These are phyloP conservation scores for Hemisphaericaspora subhashii DNA, from an alignment of 1,139 yeast species.

Conservation along the genomic window DNA sequence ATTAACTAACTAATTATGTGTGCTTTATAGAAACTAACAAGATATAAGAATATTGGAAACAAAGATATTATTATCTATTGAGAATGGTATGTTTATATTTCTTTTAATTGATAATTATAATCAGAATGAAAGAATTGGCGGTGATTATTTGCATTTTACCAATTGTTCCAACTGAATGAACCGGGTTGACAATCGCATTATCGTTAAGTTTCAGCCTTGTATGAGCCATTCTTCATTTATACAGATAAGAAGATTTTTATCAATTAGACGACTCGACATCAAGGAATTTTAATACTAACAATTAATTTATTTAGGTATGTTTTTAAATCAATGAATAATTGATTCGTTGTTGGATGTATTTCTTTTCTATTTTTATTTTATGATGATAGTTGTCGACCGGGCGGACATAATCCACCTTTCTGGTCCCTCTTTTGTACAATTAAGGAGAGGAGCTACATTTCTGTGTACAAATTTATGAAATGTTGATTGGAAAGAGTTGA, in stretches of 20 bases:
- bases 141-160: slow-evolving; percentile 74
- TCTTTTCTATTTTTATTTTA: slow-evolving; percentile 18
- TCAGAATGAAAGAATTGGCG: slow-evolving; percentile 27
- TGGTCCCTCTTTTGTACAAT: slow-evolving; percentile 51
- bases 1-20: too few relatives aligned
- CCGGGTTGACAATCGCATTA: slow-evolving; percentile 71
- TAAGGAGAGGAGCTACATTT: slow-evolving; percentile 56
- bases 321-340: background rate
- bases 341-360: background rate
- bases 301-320: slow-evolving; percentile 17
- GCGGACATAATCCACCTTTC: slow-evolving; percentile 65
- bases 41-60: slow-evolving; percentile 2
- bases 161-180: slow-evolving; percentile 80
- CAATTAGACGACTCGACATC: too few relatives aligned
- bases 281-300: slow-evolving; percentile 1
- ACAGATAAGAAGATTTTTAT: background rate
- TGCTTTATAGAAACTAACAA: too few relatives aligned
- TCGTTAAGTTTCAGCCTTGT: slow-evolving; percentile 90
- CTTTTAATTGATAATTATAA: background rate
- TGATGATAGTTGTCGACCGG: slow-evolving; percentile 74
- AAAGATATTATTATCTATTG: background rate
- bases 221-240: slow-evolving; percentile 61
- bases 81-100: slow-evolving; percentile 3
- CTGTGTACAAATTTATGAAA: slow-evolving; percentile 67
- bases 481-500: slow-evolving; percentile 58